These are phyloP conservation scores for Elsinoe necatrix DNA, from an alignment of 2,329 filamentous ascomycete genomes.

Conservation along the genomic window DNA sequence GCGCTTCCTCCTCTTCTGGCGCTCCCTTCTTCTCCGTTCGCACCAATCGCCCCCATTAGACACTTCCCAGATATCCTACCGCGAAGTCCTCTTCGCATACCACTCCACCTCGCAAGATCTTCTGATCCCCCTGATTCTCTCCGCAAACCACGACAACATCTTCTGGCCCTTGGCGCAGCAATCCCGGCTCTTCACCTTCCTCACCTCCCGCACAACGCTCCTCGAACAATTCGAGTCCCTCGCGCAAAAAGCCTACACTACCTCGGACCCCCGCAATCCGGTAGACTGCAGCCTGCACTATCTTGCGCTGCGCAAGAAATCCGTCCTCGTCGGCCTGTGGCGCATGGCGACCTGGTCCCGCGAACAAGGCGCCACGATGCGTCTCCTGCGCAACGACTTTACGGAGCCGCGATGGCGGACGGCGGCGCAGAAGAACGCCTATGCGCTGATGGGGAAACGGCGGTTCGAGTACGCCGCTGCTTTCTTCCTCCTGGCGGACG, in stretches of 20 bases:
- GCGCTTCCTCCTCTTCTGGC: conserved; percentile 79
- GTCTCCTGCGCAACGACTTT: conserved; percentile 84
- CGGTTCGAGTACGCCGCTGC: conserved; percentile 91
- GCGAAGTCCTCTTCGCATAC: conserved; percentile 79
- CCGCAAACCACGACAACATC: conserved; percentile 70
- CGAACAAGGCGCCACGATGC: conserved; percentile 73
- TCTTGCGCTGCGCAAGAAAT: conserved; percentile 78
- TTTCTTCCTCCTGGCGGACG: conserved; percentile 87
- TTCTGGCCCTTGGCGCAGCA: conserved; percentile 79
- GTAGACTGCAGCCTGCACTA: conserved; percentile 89
- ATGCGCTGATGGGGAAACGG: conserved; percentile 82
- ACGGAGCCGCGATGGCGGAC: conserved; percentile 78
- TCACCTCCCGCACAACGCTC: conserved; percentile 66
- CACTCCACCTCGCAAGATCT: conserved; percentile 85
- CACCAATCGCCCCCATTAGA: conserved; percentile 8
- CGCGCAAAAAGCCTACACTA: conserved; percentile 87
- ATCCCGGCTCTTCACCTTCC: conserved; percentile 91
- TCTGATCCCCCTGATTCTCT: conserved; percentile 69
- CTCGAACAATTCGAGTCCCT: conserved; percentile 83
- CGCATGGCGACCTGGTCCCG: conserved; percentile 84
- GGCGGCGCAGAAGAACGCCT: conserved; percentile 89
- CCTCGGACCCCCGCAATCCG: conserved; percentile 77
- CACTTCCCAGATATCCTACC: conserved; percentile 37
- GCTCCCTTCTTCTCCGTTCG: conserved; percentile 53
- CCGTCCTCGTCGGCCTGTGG: conserved; percentile 84